Percentiles rank a stretch among this genome's conserved stretches.
Conservation (phyloP, 768 basidiomycete species). For the Mycena rebaudengoi region DNA sequence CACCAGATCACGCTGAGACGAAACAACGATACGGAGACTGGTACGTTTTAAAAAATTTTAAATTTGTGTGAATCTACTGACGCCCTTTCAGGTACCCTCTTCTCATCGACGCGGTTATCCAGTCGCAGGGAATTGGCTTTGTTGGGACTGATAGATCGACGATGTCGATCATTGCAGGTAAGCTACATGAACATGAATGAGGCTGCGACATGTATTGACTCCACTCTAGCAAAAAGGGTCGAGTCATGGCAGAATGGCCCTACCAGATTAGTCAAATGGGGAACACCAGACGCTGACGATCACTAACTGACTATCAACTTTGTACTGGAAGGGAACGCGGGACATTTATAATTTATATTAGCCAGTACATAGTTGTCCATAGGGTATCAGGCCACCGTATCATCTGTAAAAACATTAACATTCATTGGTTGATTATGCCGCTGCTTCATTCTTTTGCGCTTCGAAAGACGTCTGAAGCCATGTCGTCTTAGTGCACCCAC, state of each 20-base stretch:
- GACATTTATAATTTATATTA: neutral
- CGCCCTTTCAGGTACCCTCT: slow-evolving; percentile 78
- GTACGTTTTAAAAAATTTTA: slow-evolving; percentile 40
- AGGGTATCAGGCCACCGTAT: slow-evolving; percentile 13
- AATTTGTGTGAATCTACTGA: neutral
- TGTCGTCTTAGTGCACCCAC: slow-evolving; percentile 40
- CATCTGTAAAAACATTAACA: slow-evolving; percentile 17
- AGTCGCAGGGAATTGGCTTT: slow-evolving; percentile 72
- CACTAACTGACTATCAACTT: no score
- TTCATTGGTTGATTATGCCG: slow-evolving; percentile 10
- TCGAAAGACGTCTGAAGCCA: slow-evolving; percentile 40
- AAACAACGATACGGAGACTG: slow-evolving; percentile 56
- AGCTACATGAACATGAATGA: neutral
- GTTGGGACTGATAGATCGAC: slow-evolving; percentile 79
- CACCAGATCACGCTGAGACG: slow-evolving; percentile 59
- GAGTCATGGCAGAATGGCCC: slow-evolving; percentile 71
- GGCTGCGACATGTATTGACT: neutral
- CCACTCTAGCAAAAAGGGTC: slow-evolving; percentile 55
- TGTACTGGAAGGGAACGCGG: no score
- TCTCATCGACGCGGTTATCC: slow-evolving; percentile 78
- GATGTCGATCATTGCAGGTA: slow-evolving; percentile 69
- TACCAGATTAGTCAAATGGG: slow-evolving; percentile 65
- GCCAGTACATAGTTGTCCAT: slow-evolving; percentile 3
- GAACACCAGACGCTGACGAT: slow-evolving; percentile 61
- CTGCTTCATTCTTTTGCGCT: slow-evolving; percentile 28